Evolutionary conservation across 1,284 basidiomycete species (phyloP).

Genomic region (Mycena sp.): DNA sequence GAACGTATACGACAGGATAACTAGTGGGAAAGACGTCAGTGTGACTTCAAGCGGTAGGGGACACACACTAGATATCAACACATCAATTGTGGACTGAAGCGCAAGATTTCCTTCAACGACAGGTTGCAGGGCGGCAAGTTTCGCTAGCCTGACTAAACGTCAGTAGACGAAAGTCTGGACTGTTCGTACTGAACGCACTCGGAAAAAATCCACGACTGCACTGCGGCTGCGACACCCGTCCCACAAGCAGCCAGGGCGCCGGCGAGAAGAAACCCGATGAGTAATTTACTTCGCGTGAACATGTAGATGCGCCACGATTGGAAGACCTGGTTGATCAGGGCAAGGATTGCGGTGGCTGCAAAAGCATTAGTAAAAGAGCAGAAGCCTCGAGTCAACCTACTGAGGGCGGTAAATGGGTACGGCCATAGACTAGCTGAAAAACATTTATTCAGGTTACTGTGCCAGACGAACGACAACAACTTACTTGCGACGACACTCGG

Average conservation of each 20-base stretch:
- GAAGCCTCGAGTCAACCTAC: neutral
- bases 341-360: neutral
- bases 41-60: too few species aligned
- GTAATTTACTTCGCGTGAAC: constrained; percentile 3
- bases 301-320: constrained; percentile 16
- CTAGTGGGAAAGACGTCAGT: too few species aligned
- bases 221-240: constrained; percentile 9
- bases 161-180: too few species aligned
- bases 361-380: too few species aligned
- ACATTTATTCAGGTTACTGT: too few species aligned
- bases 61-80: constrained; percentile 4
- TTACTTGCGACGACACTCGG: neutral
- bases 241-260: neutral
- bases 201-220: constrained; percentile 6
- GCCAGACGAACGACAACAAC: neutral
- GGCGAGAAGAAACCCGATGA: neutral
- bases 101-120: constrained; percentile 14
- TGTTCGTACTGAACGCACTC: neutral
- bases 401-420: constrained; percentile 3
- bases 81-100: constrained; percentile 10
- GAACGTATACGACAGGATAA: neutral
- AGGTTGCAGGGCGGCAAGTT: constrained; percentile 9
- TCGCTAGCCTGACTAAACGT: neutral
- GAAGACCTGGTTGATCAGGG: constrained; percentile 11
- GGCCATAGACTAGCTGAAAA: constrained; percentile 11